Evolutionary conservation across 441 rosid species (phyloP).

Genomic region (Erysimum cheiri): DNA sequence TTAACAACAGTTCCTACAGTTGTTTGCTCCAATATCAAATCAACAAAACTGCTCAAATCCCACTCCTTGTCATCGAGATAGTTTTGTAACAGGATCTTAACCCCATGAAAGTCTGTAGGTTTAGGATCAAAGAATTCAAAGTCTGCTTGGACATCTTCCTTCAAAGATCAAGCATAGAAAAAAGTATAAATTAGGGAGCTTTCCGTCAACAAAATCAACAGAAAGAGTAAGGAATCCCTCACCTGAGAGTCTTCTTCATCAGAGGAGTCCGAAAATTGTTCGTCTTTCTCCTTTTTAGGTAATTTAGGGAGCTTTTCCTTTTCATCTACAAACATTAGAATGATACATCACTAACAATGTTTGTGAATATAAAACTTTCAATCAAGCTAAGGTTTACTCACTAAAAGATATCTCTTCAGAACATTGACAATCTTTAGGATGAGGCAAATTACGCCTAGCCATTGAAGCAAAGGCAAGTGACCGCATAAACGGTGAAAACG

Average conservation of each 20-base stretch:
- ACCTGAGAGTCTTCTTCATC: conserved; percentile 76
- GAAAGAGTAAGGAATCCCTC: conserved; percentile 15
- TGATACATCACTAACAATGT: conserved; percentile 9
- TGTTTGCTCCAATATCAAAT: conserved; percentile 75
- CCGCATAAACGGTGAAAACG: conserved; percentile 77
- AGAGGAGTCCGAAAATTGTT: conserved; percentile 50
- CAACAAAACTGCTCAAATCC: conserved; percentile 91
- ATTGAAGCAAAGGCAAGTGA: conserved; percentile 55
- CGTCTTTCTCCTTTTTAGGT: conserved; percentile 30
- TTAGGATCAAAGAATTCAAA: conserved; percentile 93
- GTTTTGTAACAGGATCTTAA: conserved; percentile 64
- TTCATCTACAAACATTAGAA: conserved; percentile 39
- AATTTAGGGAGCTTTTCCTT: conserved; percentile 39
- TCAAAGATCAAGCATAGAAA: conserved; percentile 34
- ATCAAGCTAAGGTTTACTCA: not conserved
- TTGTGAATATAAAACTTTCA: not conserved
- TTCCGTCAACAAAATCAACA: not conserved
- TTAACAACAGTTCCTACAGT: conserved; percentile 91
- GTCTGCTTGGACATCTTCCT: conserved; percentile 87
- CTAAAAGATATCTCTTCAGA: conserved; percentile 44
- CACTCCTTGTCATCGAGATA: conserved; percentile 76
- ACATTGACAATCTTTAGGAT: conserved; percentile 27
- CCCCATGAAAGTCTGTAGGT: conserved; percentile 75
- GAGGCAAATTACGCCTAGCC: conserved; percentile 44
- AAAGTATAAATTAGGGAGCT: not conserved